A percentile compares a stretch with the other conserved stretches of the same genome.
These are phyloP conservation scores for Schizosaccharomyces japonicus DNA, from an alignment of 805 yeast species.

Conservation along the genomic window DNA sequence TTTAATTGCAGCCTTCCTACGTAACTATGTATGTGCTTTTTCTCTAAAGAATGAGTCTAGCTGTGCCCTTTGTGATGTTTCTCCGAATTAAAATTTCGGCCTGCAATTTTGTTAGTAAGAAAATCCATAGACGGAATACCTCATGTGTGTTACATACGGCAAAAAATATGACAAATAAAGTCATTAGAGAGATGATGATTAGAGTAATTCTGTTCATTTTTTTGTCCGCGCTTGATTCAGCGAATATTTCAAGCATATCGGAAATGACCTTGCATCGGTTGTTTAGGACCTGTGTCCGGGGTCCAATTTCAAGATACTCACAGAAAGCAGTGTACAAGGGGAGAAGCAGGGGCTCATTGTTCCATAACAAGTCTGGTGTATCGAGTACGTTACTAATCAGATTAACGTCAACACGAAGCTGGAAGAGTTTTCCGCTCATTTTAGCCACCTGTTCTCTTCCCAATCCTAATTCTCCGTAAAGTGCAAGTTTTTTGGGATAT, in stretches of 20 bases:
- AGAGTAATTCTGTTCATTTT: slow-evolving; percentile 79
- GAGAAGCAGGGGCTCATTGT: slow-evolving; percentile 75
- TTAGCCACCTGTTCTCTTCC: slow-evolving; percentile 63
- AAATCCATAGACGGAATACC: background rate
- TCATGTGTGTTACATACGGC: slow-evolving; percentile 10
- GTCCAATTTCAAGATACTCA: slow-evolving; percentile 77
- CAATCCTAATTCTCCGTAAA: slow-evolving; percentile 70
- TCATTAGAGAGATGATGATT: slow-evolving; percentile 65
- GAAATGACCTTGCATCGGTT: slow-evolving; percentile 83
- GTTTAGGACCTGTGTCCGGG: slow-evolving; percentile 75
- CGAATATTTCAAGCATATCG: slow-evolving; percentile 77
- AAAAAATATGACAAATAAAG: slow-evolving; percentile 55
- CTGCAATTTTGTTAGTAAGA: background rate
- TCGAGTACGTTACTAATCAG: slow-evolving; percentile 73
- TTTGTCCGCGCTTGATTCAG: slow-evolving; percentile 80
- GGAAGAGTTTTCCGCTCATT: slow-evolving; percentile 76
- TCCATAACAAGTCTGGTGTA: slow-evolving; percentile 93
- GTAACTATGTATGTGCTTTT: too few relatives aligned
- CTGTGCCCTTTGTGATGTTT: background rate
- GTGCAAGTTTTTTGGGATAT: slow-evolving; percentile 68
- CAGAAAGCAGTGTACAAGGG: slow-evolving; percentile 75
- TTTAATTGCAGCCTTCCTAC: too few relatives aligned
- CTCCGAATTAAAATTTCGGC: background rate
- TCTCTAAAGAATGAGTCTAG: too few relatives aligned
- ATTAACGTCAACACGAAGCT: slow-evolving; percentile 79